phyloP scores from a whole-genome alignment of 2,329 filamentous ascomycete genomes.

The Aspergillus proliferans region DNA sequence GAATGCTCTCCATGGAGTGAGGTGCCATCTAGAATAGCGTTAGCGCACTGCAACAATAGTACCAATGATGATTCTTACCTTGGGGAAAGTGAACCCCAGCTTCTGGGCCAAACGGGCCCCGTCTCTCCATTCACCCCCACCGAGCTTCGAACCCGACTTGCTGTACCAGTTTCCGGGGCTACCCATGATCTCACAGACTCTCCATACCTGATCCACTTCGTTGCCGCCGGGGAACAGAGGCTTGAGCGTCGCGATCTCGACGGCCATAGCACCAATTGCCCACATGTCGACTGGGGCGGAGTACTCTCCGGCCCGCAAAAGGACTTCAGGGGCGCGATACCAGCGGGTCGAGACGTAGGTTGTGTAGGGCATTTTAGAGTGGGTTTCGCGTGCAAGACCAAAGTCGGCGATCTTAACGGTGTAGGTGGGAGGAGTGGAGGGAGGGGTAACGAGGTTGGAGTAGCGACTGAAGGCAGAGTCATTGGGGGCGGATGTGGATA shows the following conservation, averaged over 20 bases:
- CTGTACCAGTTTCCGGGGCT: slow-evolving; percentile 98
- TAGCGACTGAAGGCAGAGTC: slow-evolving; percentile 92
- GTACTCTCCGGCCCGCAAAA: slow-evolving; percentile 90
- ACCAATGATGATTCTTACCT: slow-evolving; percentile 38
- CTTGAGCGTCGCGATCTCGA: slow-evolving; percentile 93
- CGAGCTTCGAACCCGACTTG: slow-evolving; percentile 77
- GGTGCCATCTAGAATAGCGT: slow-evolving; percentile 70
- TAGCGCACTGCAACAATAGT: background rate
- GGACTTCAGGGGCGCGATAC: slow-evolving; percentile 89
- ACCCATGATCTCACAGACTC: slow-evolving; percentile 98
- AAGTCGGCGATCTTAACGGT: slow-evolving; percentile 99
- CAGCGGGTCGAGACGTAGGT: slow-evolving; percentile 97
- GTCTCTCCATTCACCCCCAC: slow-evolving; percentile 96
- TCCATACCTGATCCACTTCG: slow-evolving; percentile 98
- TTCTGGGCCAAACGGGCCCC: slow-evolving; percentile 88
- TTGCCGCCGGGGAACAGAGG: slow-evolving; percentile 95
- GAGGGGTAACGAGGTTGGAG: slow-evolving; percentile 86
- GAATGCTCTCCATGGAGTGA: slow-evolving; percentile 89
- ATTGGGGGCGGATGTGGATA: slow-evolving; percentile 79
- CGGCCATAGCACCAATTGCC: slow-evolving; percentile 97
- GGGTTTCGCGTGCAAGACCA: slow-evolving; percentile 91
- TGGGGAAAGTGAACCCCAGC: slow-evolving; percentile 96
- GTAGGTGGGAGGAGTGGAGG: slow-evolving; percentile 86
- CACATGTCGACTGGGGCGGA: slow-evolving; percentile 97
- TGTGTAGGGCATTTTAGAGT: slow-evolving; percentile 93